Conservation (phyloP, 306 rosid genomes). For the Cercis canadensis region DNA sequence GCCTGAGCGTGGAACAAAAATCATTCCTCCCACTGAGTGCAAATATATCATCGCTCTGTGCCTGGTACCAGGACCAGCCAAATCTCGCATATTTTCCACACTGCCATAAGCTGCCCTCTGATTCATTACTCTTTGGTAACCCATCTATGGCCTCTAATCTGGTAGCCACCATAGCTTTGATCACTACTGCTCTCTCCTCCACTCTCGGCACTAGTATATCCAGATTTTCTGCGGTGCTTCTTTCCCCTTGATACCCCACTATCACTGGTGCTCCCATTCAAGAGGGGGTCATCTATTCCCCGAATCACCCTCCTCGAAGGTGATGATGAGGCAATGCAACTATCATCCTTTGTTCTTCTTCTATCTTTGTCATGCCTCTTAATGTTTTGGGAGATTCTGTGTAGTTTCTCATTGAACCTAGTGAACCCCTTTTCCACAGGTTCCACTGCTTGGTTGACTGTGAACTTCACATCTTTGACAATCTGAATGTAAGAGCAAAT, state of each 20-base stretch:
- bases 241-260: slow-evolving; percentile 70
- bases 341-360: slow-evolving; percentile 87
- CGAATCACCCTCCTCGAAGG: slow-evolving; percentile 77
- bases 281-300: slow-evolving; percentile 94
- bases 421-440: slow-evolving; percentile 96
- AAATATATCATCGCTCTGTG: slow-evolving; percentile 34
- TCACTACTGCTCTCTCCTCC: slow-evolving; percentile 98
- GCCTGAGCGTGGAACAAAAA: slow-evolving; percentile 29
- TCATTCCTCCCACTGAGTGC: slow-evolving; percentile 18
- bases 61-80: slow-evolving; percentile 20
- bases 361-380: slow-evolving; percentile 85
- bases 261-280: slow-evolving; percentile 87
- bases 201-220: slow-evolving; percentile 82
- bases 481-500: slow-evolving; percentile 57
- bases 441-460: slow-evolving; percentile 94
- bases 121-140: slow-evolving; percentile 75
- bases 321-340: slow-evolving; percentile 59
- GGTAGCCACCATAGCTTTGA: slow-evolving; percentile 75
- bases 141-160: slow-evolving; percentile 89
- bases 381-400: slow-evolving; percentile 82
- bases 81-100: slow-evolving; percentile 27
- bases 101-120: slow-evolving; percentile 23
- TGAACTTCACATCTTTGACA: slow-evolving; percentile 89
- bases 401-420: slow-evolving; percentile 78
- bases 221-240: slow-evolving; percentile 85